A percentile compares a stretch with the other conserved stretches of the same genome.
Conservation (phyloP, 208 protist genomes). For the Leishmania gerbilli region DNA sequence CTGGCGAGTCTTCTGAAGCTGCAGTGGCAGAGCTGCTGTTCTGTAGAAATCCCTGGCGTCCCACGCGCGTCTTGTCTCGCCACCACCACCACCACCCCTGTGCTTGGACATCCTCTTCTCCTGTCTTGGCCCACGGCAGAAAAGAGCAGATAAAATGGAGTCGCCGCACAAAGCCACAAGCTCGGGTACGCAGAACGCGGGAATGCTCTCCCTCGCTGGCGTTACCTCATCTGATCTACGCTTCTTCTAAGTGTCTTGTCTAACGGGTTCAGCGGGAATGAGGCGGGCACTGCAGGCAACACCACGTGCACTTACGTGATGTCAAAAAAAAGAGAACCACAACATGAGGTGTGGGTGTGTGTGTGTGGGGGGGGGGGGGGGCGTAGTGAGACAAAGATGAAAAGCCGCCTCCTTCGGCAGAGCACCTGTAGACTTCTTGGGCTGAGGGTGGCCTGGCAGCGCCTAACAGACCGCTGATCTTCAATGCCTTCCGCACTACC, state of each 20-base stretch:
- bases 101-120: background rate
- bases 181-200: background rate
- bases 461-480: background rate
- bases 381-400: conserved; percentile 4
- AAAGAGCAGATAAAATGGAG: background rate
- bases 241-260: background rate
- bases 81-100: background rate
- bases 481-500: background rate
- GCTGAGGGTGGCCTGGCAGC: background rate
- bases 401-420: background rate
- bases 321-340: background rate
- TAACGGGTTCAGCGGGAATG: background rate
- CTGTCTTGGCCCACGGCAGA: background rate
- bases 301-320: background rate
- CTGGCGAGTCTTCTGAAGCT: background rate
- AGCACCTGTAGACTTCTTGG: conserved; percentile 10
- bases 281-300: background rate
- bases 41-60: background rate
- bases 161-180: background rate
- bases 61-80: background rate
- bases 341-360: background rate
- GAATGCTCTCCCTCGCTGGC: background rate
- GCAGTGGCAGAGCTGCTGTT: background rate
- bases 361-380: background rate
- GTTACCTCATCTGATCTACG: too few species aligned